Percentiles rank a stretch among this genome's conserved stretches.
phyloP scores from a whole-genome alignment of 2,329 filamentous ascomycete genomes.

The Coniochaeta sp. region DNA sequence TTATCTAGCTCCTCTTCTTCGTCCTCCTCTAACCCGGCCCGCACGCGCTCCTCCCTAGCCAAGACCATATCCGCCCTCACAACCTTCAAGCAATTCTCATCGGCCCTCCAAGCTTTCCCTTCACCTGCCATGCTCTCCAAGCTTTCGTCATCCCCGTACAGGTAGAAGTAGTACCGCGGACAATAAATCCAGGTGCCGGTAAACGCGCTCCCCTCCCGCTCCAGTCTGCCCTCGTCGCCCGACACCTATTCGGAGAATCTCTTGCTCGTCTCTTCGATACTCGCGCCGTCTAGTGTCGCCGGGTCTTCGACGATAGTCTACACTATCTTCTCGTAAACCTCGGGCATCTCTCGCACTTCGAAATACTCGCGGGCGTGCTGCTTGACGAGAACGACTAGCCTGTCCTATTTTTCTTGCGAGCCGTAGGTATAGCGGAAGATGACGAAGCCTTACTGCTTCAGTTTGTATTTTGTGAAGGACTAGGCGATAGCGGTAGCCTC shows the following conservation, averaged over 20 bases:
- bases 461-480: neutral
- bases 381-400: neutral
- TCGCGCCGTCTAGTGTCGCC: neutral
- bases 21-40: neutral
- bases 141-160: neutral
- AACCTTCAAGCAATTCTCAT: neutral
- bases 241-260: neutral
- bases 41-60: neutral
- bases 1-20: neutral
- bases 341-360: neutral
- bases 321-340: neutral
- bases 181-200: neutral
- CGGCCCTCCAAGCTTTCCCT: neutral
- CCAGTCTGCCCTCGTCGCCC: neutral
- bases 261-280: neutral
- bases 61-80: neutral
- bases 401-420: neutral
- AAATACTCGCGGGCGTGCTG: neutral
- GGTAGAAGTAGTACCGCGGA: neutral
- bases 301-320: neutral
- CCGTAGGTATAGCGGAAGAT: neutral
- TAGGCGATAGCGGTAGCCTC: neutral
- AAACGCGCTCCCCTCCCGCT: neutral
- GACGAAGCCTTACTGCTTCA: slow-evolving; percentile 1
- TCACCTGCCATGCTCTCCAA: neutral